Conservation (phyloP, 257 asterid species). For the Rauvolfia tetraphylla region DNA sequence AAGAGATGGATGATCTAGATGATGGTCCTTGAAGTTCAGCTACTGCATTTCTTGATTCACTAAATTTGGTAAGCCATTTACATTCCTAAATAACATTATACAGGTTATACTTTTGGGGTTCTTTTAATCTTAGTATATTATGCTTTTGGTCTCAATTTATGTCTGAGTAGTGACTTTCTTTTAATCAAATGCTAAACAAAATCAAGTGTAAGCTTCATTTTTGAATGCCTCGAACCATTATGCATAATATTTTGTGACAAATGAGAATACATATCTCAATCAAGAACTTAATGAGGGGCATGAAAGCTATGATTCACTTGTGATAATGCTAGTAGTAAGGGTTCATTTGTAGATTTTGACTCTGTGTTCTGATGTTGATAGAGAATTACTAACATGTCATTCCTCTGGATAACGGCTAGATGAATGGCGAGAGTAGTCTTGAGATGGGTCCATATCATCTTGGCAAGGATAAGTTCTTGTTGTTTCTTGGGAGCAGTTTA, state of each 20-base stretch:
- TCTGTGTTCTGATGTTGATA: not conserved
- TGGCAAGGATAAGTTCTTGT: not conserved
- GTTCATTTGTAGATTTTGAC: not conserved
- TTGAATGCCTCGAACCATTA: not conserved
- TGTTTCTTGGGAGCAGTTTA: not conserved
- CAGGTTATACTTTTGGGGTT: not conserved
- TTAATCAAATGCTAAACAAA: not conserved
- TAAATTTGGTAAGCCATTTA: not conserved
- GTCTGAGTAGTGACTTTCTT: no score
- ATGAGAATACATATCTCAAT: not conserved
- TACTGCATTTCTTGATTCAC: not conserved
- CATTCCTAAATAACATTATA: not conserved
- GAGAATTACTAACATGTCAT: not conserved
- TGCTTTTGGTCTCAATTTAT: no score
- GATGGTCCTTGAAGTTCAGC: constrained; percentile 31
- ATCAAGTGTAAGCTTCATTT: not conserved
- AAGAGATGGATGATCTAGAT: constrained; percentile 75
- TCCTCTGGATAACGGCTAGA: not conserved
- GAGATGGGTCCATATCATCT: not conserved
- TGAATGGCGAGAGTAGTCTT: constrained; percentile 14
- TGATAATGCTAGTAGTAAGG: not conserved
- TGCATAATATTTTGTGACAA: not conserved
- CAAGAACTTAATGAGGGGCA: not conserved
- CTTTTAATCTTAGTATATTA: not conserved
- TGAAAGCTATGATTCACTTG: not conserved